Percentiles rank a stretch among this genome's conserved stretches.
phyloP scores from a whole-genome alignment of 176 grass and related monocot genomes.

The Eragrostis curvula region DNA sequence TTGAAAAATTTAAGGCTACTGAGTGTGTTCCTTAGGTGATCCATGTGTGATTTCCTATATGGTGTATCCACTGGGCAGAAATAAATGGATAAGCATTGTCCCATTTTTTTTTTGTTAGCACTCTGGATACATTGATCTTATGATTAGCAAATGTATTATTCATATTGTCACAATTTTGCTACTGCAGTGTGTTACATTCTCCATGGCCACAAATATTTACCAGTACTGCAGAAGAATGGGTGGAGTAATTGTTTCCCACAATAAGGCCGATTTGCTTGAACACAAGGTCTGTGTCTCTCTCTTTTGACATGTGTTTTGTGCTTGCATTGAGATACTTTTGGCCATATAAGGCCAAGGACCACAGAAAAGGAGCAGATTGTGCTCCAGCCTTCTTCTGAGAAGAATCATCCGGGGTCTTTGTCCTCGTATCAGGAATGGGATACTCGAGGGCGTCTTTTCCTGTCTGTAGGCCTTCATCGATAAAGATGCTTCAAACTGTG shows the following conservation, averaged over 20 bases:
- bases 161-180: not conserved
- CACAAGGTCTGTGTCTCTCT: not conserved
- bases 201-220: slow-evolving; percentile 9
- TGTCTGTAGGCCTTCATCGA: not conserved
- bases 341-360: not conserved
- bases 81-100: not conserved
- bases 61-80: not conserved
- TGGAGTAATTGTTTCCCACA: too few species aligned
- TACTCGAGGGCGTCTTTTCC: slow-evolving; percentile 31
- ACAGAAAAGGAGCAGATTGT: slow-evolving; percentile 7
- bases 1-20: not conserved
- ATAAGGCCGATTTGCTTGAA: too few species aligned
- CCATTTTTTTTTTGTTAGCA: not conserved
- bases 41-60: slow-evolving; percentile 7
- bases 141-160: not conserved
- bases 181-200: not conserved
- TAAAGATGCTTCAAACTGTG: not conserved
- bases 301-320: not conserved
- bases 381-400: not conserved
- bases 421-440: slow-evolving; percentile 21
- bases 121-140: not conserved
- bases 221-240: too few species aligned
- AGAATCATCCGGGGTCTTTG: slow-evolving; percentile 34
- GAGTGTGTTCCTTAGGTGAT: slow-evolving; percentile 17
- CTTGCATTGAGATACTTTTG: slow-evolving; percentile 1